Conservation (phyloP, 139 green algal species). For the Medakamo hakoo region DNA sequence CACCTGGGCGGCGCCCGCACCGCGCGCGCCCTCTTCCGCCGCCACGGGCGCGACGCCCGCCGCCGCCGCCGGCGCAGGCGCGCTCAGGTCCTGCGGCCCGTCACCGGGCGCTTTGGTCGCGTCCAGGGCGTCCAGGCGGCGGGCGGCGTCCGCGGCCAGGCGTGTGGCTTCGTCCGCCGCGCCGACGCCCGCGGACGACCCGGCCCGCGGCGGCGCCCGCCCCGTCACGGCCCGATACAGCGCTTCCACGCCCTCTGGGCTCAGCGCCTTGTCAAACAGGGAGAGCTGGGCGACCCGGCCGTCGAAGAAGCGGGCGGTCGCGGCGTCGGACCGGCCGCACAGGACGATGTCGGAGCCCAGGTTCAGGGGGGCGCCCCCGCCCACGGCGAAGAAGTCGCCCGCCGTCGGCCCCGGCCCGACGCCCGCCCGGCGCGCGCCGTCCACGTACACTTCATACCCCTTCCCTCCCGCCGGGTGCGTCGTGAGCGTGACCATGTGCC, state of each 20-base stretch:
- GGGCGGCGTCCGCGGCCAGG: background rate
- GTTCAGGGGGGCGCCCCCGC: slow-evolving; percentile 14
- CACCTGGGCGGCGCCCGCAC: too few species aligned
- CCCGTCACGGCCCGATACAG: slow-evolving; percentile 4
- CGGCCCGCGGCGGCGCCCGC: too few species aligned
- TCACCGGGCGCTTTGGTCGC: too few species aligned
- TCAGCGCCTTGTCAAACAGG: slow-evolving; percentile 16
- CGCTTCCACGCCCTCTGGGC: slow-evolving; percentile 3
- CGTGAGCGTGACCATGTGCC: slow-evolving; percentile 54
- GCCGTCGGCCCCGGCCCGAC: background rate
- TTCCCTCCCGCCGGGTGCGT: slow-evolving; percentile 14
- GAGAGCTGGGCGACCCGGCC: slow-evolving; percentile 23
- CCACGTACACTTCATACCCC: slow-evolving; percentile 32
- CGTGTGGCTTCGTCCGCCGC: background rate
- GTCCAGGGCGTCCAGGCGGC: background rate
- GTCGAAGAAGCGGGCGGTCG: slow-evolving; percentile 13
- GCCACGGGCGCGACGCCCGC: too few species aligned
- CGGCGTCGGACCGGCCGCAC: slow-evolving; percentile 20
- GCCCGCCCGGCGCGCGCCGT: slow-evolving; percentile 13
- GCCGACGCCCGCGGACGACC: background rate
- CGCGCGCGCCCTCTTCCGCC: too few species aligned
- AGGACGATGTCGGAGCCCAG: slow-evolving; percentile 23
- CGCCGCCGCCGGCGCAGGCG: too few species aligned
- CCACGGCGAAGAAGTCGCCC: slow-evolving; percentile 2
- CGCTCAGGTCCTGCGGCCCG: too few species aligned